These are phyloP conservation scores for Hemisphaericaspora xylofermentans DNA, from an alignment of 1,139 yeast species.

Conservation along the genomic window DNA sequence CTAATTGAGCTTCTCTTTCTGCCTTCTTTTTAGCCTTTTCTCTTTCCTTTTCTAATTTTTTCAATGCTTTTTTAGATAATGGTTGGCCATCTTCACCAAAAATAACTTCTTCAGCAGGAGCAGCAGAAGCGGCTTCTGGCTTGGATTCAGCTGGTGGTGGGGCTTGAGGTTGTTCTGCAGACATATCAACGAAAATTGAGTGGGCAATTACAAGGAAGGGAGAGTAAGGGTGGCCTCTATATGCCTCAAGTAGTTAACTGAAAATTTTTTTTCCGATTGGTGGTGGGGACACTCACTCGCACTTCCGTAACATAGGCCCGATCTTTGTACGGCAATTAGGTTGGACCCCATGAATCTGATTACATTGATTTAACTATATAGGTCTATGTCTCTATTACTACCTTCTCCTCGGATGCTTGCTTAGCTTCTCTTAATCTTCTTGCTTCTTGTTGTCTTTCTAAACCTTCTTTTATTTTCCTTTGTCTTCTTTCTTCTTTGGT, in stretches of 20 bases:
- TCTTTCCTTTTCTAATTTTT: conserved; percentile 89
- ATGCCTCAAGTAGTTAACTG: neutral
- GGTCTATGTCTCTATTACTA: neutral
- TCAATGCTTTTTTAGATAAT: conserved; percentile 89
- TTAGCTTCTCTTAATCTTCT: conserved; percentile 21
- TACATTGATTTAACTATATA: neutral
- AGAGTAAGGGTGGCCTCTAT: neutral
- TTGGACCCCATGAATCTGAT: too few species aligned
- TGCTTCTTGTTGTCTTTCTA: conserved; percentile 46
- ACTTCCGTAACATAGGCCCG: too few species aligned
- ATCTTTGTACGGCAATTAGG: neutral
- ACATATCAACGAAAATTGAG: conserved; percentile 3
- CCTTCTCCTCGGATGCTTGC: neutral
- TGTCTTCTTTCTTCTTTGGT: conserved; percentile 56
- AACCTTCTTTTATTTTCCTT: conserved; percentile 61
- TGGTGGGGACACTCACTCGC: neutral
- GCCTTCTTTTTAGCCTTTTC: conserved; percentile 93
- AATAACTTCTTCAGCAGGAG: conserved; percentile 30
- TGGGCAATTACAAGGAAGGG: neutral
- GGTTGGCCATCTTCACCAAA: conserved; percentile 90
- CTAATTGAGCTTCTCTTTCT: conserved; percentile 86
- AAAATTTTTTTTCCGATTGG: neutral
- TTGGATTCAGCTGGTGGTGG: conserved; percentile 27
- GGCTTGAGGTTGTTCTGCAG: conserved; percentile 30
- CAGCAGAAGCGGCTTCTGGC: conserved; percentile 17